Evolutionary conservation across 225 moss, liverwort and hornwort genomes (phyloP), one percentile per base, ranked within the genome.

Genomic region (Sphagnum tenellum): DNA sequence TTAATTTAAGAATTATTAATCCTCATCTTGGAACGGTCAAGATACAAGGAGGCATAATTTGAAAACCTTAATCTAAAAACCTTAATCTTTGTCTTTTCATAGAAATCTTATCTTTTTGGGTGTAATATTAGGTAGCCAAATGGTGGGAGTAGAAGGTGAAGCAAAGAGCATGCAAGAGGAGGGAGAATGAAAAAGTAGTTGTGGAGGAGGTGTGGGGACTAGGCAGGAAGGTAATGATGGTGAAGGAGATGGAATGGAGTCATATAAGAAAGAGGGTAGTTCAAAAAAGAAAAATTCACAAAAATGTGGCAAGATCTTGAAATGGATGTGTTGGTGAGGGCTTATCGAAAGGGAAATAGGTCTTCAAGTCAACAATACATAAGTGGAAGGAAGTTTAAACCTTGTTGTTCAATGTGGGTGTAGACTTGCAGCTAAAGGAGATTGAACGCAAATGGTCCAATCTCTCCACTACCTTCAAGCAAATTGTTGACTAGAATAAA

Each of bases 401-500:
- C 12, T 55, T 86, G 57, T 65, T 86, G 45, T 44, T 82, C 44
- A 77, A 76, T 2, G 65, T 76, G 5, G 86, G 82, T 0, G 86
- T 86, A 5, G 86, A 86, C 62, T 58, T 82, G 47, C 82, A 82
- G 51, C 79, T 82, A 3, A 86, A 86, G 49, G 86, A 86, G 61
- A 86, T 86, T 4, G 86, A 86, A 59, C 79, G 86, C 13, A 86
- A 86, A 29, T 86, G 86, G 86, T 86, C 86, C 2, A 86, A 86
- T 55, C 62, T 86, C 4, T 86, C 86, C 6, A 86, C 86, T 4
- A 82, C 82, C 13, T 86, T 82, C 65, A 86, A 86, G 77, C 86
- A 86, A 74, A 86, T 86, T 66, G 82, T 82, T 51, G 86, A 86
- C 49, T 86, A 82, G 86, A 86, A 81, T 58, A 82, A 82, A 70